Evolutionary conservation across 2,329 filamentous ascomycete genomes (phyloP), one percentile per base, ranked within the genome.

Genomic region (Cladorrhinum sp.): DNA sequence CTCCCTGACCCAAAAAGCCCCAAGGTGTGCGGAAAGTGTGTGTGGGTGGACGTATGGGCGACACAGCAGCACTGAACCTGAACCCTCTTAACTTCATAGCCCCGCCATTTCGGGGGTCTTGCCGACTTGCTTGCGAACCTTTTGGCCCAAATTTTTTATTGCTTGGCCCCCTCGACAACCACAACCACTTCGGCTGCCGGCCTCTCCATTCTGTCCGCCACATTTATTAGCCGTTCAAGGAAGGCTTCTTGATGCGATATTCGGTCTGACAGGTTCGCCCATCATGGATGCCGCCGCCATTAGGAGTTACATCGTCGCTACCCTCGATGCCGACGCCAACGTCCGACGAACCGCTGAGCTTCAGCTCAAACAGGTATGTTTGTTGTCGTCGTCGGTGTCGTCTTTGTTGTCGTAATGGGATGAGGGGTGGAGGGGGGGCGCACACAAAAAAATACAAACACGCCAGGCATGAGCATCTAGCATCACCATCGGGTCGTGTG

Each of bases 291-390:
- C 85, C 76, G 81, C 84, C 75, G 85, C 84, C 74, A 82, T 94
- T 76, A 85, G 90, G 79, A 86, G 84, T 80, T 87, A 90, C 79
- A 88, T 94, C 73, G 83, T 86, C 74, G 86, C 88, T 73, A 92
- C 89, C 68, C 86, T 93, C 75, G 86, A 88, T 73, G 76, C 87
- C 68, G 88, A 92, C 77, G 84, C 88, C 72, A 89, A 92, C 73
- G 85, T 85, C 74, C 85, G 91, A 76, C 85, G 88, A 73, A 83
- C 87, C 75, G 89, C 90, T 74, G 91, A 95, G 80, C 78, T 89
- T 69, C 88, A 94, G 77, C 82, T 95, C 70, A 93, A 92, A 82
- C 83, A 88, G 81, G 91, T 94, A 81, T 74, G 86, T 69, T 18
- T 58, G 28, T 49, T 57, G 55, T 51, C 48, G 52, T 16, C 16